Base-by-base conservation (phyloP, 129 eudicot species). In the Sambucus nigra region DNA sequence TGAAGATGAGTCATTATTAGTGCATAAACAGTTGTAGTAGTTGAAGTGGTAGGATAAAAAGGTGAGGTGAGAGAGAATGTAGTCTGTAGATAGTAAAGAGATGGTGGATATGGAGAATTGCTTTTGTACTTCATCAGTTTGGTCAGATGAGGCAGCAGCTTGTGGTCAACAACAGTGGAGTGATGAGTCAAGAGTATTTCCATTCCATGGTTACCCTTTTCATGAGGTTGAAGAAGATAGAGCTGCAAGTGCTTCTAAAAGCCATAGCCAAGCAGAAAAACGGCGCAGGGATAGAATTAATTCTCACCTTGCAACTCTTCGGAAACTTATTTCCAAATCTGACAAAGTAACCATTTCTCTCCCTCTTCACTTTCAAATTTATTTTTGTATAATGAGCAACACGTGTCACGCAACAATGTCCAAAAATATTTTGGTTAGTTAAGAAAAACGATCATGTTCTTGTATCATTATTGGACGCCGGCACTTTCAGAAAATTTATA, bases 201-300 rank as follows among this genome's bases (percentile, higher is more conserved):
- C 53, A 52, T 50, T 31, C 25, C 11, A 15, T 44, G 32, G 54
- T 31, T 59, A 54, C 12, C 42, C 42, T 2, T 35, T 1, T 35
- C 14, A 16, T 16, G 73, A 45, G 69, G 60, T 48, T 47, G 50
- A 25, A 13, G 74, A 57, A 18, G 74, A 60, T 42, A 35, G 39
- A 16, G 55, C 72, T 18, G 77, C 67, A n/a, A 50, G 71, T 57
- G 80, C 82, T 68, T 82, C 99, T 50, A 74, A 77, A 65, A 86
- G 86, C 80, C 99, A 92, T 53, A 76, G 96, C 44, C 94, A 82
- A 64, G 96, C 99, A 1, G 99, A 92, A 65, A 92, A 92, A 64
- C 61, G 96, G 25, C 89, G 99, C 14, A 61, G 99, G 63, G 96
- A 86, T 61, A 64, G 99, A 65, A 92, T 92, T 33, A 92, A 92